Evolutionary conservation across 2,329 filamentous ascomycete genomes (phyloP).

Genomic region (Cladosporium sp.): DNA sequence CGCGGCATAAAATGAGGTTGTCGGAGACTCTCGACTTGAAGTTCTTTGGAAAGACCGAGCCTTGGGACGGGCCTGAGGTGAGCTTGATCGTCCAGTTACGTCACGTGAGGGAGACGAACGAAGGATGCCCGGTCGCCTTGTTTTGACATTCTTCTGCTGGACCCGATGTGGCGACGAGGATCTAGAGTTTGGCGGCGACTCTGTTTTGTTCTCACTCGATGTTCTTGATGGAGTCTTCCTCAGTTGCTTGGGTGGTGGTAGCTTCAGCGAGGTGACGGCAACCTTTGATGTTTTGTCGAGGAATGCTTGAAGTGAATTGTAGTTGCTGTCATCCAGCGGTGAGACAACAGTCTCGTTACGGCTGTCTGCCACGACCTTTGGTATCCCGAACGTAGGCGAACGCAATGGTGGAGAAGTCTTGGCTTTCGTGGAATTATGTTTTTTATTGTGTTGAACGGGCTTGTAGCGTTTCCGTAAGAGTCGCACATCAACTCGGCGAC

Average conservation of each 20-base stretch:
- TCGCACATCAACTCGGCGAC: conserved; percentile 29
- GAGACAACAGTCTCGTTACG: neutral
- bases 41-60: neutral
- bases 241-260: conserved; percentile 18
- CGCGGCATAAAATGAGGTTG: neutral
- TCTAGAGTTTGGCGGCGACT: neutral
- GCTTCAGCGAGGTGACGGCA: conserved; percentile 10
- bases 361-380: conserved; percentile 35
- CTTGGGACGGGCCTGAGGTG: neutral
- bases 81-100: neutral
- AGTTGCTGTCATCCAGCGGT: neutral
- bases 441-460: conserved; percentile 31
- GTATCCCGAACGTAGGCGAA: conserved; percentile 32
- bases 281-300: conserved; percentile 8
- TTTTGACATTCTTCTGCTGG: neutral
- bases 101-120: conserved; percentile 20
- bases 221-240: neutral
- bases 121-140: conserved; percentile 18
- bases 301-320: conserved; percentile 10
- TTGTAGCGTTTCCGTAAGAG: conserved; percentile 35
- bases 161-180: neutral
- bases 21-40: conserved; percentile 8
- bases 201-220: neutral
- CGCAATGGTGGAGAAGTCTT: conserved; percentile 17
- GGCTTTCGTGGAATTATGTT: conserved; percentile 1